Percentiles rank a stretch among this genome's conserved stretches.
Conservation (phyloP, 495 filamentous ascomycete genomes). For the Penicillium arizonense region DNA sequence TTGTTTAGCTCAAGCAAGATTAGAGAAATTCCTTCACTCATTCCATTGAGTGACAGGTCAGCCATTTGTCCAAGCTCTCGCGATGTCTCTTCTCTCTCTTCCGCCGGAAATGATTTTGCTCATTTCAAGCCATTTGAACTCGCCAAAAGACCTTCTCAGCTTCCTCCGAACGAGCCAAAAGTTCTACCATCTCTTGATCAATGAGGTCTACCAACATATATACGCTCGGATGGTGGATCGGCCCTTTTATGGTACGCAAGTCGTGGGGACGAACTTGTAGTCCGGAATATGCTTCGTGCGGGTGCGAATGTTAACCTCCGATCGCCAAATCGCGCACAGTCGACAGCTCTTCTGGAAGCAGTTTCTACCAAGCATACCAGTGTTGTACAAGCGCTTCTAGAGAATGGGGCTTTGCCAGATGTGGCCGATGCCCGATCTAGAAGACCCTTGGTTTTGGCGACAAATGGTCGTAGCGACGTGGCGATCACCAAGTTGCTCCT, state of each 20-base stretch:
- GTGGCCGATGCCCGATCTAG: not conserved
- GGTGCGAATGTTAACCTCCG: constrained; percentile 8
- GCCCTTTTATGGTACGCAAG: constrained; percentile 9
- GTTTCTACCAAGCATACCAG: not conserved
- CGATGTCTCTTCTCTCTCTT: constrained; percentile 1
- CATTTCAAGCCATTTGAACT: not conserved
- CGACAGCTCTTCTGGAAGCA: constrained; percentile 4
- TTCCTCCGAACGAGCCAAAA: not conserved
- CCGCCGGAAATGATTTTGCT: constrained; percentile 1
- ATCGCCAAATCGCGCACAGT: not conserved
- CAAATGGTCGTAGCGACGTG: not conserved
- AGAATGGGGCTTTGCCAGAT: constrained; percentile 7
- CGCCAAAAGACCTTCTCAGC: not conserved
- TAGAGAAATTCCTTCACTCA: not conserved
- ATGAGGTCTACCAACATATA: not conserved
- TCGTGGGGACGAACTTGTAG: not conserved
- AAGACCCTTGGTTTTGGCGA: constrained; percentile 5
- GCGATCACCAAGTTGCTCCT: constrained; percentile 9
- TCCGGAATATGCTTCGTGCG: constrained; percentile 7
- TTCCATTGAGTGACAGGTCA: not conserved
- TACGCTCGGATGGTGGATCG: constrained; percentile 5
- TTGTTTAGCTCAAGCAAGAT: not conserved
- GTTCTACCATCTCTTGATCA: not conserved
- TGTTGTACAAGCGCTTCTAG: constrained; percentile 1
- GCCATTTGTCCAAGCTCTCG: not conserved